Evolutionary conservation across 2,329 filamentous ascomycete species (phyloP).

Genomic region (Fusarium torreyae): DNA sequence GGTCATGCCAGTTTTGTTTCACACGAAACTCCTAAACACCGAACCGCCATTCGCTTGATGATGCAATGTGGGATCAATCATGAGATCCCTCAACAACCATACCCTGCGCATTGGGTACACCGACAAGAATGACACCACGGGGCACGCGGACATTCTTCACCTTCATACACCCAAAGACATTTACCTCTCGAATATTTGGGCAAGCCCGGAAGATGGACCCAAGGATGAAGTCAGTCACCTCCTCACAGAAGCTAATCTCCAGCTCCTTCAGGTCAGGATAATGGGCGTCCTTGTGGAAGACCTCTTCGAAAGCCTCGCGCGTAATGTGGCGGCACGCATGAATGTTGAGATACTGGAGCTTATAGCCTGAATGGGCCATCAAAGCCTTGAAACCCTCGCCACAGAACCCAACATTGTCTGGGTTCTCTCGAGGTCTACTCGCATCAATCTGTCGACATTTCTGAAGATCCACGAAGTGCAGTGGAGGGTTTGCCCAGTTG

Average conservation of each 20-base stretch:
- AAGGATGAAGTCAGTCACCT: slow-evolving; percentile 76
- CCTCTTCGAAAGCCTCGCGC: slow-evolving; percentile 78
- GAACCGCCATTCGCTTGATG: slow-evolving; percentile 6
- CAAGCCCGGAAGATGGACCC: slow-evolving; percentile 75
- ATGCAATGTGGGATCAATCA: slow-evolving; percentile 18
- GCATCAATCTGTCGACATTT: slow-evolving; percentile 85
- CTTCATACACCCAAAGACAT: slow-evolving; percentile 77
- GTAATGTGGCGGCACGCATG: slow-evolving; percentile 88
- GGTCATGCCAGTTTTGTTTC: neutral
- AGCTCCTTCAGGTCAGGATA: slow-evolving; percentile 81
- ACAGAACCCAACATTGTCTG: slow-evolving; percentile 79
- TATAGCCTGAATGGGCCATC: slow-evolving; percentile 84
- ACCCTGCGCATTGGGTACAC: slow-evolving; percentile 71
- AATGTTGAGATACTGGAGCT: slow-evolving; percentile 79
- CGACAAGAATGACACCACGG: slow-evolving; percentile 69
- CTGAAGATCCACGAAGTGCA: slow-evolving; percentile 81
- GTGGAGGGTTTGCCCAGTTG: slow-evolving; percentile 80
- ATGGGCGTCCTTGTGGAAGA: slow-evolving; percentile 72
- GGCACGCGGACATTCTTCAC: slow-evolving; percentile 69
- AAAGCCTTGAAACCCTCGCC: slow-evolving; percentile 82
- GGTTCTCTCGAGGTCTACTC: slow-evolving; percentile 74
- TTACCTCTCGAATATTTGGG: slow-evolving; percentile 71
- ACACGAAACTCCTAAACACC: slow-evolving; percentile 20
- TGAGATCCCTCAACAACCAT: slow-evolving; percentile 70
- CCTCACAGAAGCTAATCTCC: slow-evolving; percentile 83